Base-by-base conservation (phyloP, 2,329 filamentous ascomycete genomes). In the Leptodontidium sp. region DNA sequence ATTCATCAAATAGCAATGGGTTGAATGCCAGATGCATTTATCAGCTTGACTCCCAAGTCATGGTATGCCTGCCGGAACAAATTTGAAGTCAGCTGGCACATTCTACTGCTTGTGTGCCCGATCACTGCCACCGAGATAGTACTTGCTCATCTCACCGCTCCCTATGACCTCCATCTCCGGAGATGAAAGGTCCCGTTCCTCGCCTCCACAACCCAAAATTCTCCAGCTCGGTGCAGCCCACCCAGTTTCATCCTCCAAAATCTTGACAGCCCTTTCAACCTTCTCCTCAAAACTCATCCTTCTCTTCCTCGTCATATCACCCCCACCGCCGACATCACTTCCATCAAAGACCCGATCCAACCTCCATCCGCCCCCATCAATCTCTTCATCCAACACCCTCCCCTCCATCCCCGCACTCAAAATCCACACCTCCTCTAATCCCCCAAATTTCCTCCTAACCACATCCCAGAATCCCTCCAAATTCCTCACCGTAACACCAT, bases 381-480 rank as follows among this genome's bases (percentile, higher is more conserved):
- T 26, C 12, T 24, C 35, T 14, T 21, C 58, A 29, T 45, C 21
- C 14, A 65, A 21, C n/a, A 69, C 24, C 40, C 50, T 45, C 14
- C 14, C 26, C 32, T 67, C 67, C 65, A 55, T 63, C 32, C 50
- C 64, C n/a, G 17, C 49, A 0, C 52, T 58, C 5, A 68, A 26
- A 49, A 70, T 64, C 45, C 58, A 55, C n/a, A 74, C 55, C 61
- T 72, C 71, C 29, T 70, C 53, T 5, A 73, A 7, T 8, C 35
- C 52, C 11, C 17, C 5, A 32, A 73, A 73, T 55, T 68, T 68
- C 35, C 57, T 61, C 49, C 57, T 66, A 1, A 75, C 57, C 17
- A 55, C 61, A 38, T 68, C 66, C 73, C 71, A 75, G 45, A 75
- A 74, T 11, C 66, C 57, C 11, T 65, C 21, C 11, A 74, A 17